Conservation (phyloP, 164 flowering plant genomes). For the Paratinospora sagittata region DNA sequence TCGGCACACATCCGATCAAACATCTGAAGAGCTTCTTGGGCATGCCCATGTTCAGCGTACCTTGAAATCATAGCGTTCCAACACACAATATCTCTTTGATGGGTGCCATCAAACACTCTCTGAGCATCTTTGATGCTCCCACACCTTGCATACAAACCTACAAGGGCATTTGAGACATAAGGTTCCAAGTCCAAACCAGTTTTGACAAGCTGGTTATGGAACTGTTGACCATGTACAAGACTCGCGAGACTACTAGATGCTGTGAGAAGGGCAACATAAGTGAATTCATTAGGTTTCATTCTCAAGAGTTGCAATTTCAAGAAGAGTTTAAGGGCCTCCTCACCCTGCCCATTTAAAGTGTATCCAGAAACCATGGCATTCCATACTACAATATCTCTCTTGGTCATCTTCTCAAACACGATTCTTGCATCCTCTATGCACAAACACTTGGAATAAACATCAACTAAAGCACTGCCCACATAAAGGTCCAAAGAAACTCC, state of each 20-base stretch:
- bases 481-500: constrained; percentile 46
- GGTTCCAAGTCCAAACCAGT: constrained; percentile 41
- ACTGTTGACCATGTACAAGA: constrained; percentile 47
- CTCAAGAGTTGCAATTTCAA: constrained; percentile 29
- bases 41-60: constrained; percentile 64
- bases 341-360: constrained; percentile 44
- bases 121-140: constrained; percentile 57
- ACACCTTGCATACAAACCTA: constrained; percentile 79
- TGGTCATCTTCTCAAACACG: constrained; percentile 55
- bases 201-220: constrained; percentile 48
- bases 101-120: constrained; percentile 30
- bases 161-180: constrained; percentile 50
- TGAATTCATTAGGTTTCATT: constrained; percentile 48
- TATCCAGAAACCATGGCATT: constrained; percentile 71
- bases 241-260: constrained; percentile 59
- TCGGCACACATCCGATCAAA: constrained; percentile 38
- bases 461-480: constrained; percentile 62
- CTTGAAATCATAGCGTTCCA: constrained; percentile 72
- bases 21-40: constrained; percentile 43
- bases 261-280: constrained; percentile 54
- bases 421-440: constrained; percentile 46
- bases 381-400: constrained; percentile 66
- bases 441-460: constrained; percentile 64
- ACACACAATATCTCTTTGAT: constrained; percentile 43
- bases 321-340: constrained; percentile 53